Base-by-base conservation (phyloP, 78 protist genomes). In the Salpingoeca rosetta region DNA sequence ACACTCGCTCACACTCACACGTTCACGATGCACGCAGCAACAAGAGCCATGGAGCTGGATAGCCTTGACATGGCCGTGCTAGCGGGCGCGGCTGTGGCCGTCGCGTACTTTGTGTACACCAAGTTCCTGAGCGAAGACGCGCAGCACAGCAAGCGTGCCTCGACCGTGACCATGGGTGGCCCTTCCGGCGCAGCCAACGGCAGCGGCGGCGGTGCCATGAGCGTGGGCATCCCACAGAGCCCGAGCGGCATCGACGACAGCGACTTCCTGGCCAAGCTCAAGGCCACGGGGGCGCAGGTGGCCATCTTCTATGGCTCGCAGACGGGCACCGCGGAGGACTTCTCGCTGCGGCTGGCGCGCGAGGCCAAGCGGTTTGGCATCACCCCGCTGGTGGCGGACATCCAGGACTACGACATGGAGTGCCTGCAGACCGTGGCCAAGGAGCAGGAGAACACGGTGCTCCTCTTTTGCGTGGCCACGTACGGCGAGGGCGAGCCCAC, bases 401-500 rank as follows among this genome's bases (percentile, higher is more conserved):
- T 93, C 44, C 94, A 92, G 41, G 76, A 75, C 0, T 84, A 78
- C 38, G 91, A 93, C 25, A 75, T 87, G 45, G 91, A 81, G 36
- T 11, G 81, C 76, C 24, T n/a, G 43, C 25, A 1, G 1, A 28
- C 40, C 39, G 12, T 3, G 42, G 27, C 31, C n/a, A n/a, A n/a
- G n/a, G n/a, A n/a, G n/a, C n/a, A n/a, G n/a, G 65, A 51, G 17
- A 78, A 88, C 35, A 44, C 77, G 0, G 39, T 82, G 3, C 86
- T 73, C 36, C 38, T 93, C 90, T 88, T 94, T 44, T 57, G 91
- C 39, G 81, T 91, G 57, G 88, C 97, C 0, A 95, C 97, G 7
- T 93, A 92, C 81, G 97, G 97, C 39, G 97, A 95, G 77, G 93
- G 97, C 44, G 97, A 95, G 65, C 97, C 97, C 36, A 88, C 97